Conservation (phyloP, 2,329 filamentous ascomycete genomes). For the Sclerotinia trifoliorum region DNA sequence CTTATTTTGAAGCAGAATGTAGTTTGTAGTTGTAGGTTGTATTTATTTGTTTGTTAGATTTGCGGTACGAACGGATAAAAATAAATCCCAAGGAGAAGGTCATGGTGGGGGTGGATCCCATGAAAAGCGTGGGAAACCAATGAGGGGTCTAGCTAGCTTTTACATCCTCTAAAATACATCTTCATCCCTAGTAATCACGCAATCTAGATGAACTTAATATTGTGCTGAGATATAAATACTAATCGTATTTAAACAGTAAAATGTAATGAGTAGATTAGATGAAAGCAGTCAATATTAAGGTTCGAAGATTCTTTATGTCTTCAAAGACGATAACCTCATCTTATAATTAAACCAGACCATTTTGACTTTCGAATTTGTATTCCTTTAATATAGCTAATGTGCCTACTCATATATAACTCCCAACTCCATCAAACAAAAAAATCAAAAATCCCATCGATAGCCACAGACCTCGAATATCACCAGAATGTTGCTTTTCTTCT, state of each 20-base stretch:
- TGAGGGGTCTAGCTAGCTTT: not conserved
- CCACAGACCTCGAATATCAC: too few species aligned
- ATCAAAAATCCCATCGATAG: not conserved
- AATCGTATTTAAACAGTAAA: not conserved
- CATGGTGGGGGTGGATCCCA: constrained; percentile 10
- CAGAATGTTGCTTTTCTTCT: not conserved
- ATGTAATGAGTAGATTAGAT: not conserved
- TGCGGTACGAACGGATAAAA: not conserved
- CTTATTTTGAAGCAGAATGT: not conserved
- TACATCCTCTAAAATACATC: not conserved
- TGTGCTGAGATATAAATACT: too few species aligned
- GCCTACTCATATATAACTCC: not conserved
- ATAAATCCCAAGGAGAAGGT: not conserved
- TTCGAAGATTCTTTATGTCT: not conserved
- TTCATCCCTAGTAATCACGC: not conserved
- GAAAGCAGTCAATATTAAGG: not conserved
- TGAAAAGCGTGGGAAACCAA: not conserved
- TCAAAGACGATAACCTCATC: not conserved
- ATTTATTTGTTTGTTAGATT: not conserved
- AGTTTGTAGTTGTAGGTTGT: not conserved
- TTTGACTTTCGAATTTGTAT: too few species aligned
- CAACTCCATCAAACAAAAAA: not conserved
- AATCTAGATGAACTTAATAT: not conserved
- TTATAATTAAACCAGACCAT: not conserved
- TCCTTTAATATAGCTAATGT: not conserved